Evolutionary conservation across 257 asterid species (phyloP).

Genomic region (Solanum dulcamara): DNA sequence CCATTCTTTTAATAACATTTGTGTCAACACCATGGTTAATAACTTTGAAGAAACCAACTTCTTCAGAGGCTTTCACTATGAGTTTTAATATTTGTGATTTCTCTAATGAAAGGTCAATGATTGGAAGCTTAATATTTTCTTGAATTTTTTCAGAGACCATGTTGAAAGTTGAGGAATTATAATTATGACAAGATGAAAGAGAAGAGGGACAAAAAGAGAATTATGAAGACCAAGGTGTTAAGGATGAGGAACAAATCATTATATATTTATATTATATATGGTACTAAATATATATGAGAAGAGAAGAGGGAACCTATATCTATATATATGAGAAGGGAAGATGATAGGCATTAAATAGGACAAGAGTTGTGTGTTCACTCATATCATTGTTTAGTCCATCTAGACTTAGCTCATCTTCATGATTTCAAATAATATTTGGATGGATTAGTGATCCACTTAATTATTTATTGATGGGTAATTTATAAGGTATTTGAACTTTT

Average conservation of each 20-base stretch:
- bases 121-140: constrained; percentile 22
- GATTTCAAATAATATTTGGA: not conserved
- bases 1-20: constrained; percentile 31
- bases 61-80: constrained; percentile 59
- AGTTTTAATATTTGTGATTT: constrained; percentile 22
- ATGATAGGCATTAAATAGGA: not conserved
- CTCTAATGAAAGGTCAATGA: constrained; percentile 38
- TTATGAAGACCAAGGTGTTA: not conserved
- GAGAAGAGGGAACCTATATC: not conserved
- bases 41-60: constrained; percentile 70
- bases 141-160: not conserved
- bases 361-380: not conserved
- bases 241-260: not conserved
- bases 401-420: too few species aligned
- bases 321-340: not conserved
- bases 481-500: not conserved
- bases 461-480: not conserved
- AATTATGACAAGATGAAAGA: not conserved
- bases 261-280: not conserved
- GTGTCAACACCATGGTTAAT: constrained; percentile 54
- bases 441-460: not conserved
- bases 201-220: not conserved
- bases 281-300: not conserved
- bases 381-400: not conserved
- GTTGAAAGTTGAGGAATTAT: not conserved